Evolutionary conservation across 306 rosid species (phyloP), one percentile per base, ranked within the genome.

Genomic region (Spatholobus suberectus): DNA sequence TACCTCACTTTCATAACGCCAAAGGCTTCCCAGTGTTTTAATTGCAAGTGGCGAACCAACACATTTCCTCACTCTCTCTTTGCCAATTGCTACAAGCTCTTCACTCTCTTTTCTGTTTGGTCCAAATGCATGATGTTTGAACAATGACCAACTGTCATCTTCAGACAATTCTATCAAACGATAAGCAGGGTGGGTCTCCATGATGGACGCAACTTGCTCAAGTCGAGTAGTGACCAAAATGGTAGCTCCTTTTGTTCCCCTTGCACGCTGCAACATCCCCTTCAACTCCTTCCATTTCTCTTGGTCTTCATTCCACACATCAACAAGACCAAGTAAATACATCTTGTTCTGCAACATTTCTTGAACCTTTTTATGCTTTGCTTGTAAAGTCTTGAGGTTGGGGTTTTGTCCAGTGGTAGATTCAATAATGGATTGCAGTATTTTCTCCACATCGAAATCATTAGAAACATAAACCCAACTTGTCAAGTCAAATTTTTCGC

Each of bases 231-330:
- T 82, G 12, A 85, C 85, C 15, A 88, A 21, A 38, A 88, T 0
- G 1, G 77, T 18, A 75, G 32, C 32, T 1, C 32, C 32, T 29
- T 29, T 29, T 29, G 32, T 29, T 29, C 72, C 20, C 47, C 77
- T 43, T 37, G 83, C 88, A 52, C 75, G 35, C 2, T 17, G 66
- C 63, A 80, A n/a, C 2, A 27, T 5, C 27, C 17, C 21, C 32
- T 43, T 88, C 67, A 88, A 6, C 43, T 37, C 23, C 11, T 55
- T 68, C 89, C 87, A 88, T 46, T 72, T 24, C 0, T 12, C 58
- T 5, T 41, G 71, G 49, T 83, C 73, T 11, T 82, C 82, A 32
- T 76, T 85, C 89, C 89, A 85, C 20, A 88, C 81, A 14, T 80
- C 89, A 10, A 85, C 88, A 0, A 87, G 75, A 69, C 82, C 83